Conservation (phyloP, 2,329 filamentous ascomycete genomes). For the Cadophora gregata region DNA sequence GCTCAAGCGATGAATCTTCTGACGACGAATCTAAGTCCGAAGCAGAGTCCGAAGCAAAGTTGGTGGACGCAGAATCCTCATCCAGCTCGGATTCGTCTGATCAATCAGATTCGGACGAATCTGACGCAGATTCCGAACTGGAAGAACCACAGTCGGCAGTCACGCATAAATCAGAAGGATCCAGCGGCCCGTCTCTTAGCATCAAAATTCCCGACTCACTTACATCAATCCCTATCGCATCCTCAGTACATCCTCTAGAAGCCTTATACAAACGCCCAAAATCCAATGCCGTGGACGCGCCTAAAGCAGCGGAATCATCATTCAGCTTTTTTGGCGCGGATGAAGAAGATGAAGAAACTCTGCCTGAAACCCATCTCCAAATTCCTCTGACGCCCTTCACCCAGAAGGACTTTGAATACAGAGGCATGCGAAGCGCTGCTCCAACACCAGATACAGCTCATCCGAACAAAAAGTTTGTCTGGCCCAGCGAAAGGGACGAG, state of each 20-base stretch:
- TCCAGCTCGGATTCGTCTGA: constrained; percentile 24
- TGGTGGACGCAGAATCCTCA: neutral
- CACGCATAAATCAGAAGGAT: constrained; percentile 46
- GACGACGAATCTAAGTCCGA: constrained; percentile 22
- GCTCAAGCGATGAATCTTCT: constrained; percentile 18
- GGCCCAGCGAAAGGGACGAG: constrained; percentile 54
- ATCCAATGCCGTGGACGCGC: constrained; percentile 48
- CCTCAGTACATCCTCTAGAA: constrained; percentile 80
- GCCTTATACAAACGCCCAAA: constrained; percentile 84
- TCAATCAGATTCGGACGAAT: constrained; percentile 26
- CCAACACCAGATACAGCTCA: constrained; percentile 94
- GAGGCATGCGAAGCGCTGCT: constrained; percentile 82
- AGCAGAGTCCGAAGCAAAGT: constrained; percentile 2
- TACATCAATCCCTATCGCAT: constrained; percentile 51
- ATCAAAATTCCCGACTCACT: constrained; percentile 55
- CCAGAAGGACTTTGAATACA: constrained; percentile 75
- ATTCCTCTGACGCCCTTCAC: constrained; percentile 84
- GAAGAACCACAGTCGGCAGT: constrained; percentile 29
- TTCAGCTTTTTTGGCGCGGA: constrained; percentile 80
- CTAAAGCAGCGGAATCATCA: constrained; percentile 55
- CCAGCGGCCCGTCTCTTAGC: constrained; percentile 58
- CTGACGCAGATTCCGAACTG: constrained; percentile 26
- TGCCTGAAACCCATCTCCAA: constrained; percentile 53
- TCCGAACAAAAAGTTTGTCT: constrained; percentile 67
- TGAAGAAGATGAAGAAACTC: constrained; percentile 54